A percentile compares a stretch with the other conserved stretches of the same genome.
Conservation (phyloP, 148 eudicot species). For the Vaccinium darrowii region DNA sequence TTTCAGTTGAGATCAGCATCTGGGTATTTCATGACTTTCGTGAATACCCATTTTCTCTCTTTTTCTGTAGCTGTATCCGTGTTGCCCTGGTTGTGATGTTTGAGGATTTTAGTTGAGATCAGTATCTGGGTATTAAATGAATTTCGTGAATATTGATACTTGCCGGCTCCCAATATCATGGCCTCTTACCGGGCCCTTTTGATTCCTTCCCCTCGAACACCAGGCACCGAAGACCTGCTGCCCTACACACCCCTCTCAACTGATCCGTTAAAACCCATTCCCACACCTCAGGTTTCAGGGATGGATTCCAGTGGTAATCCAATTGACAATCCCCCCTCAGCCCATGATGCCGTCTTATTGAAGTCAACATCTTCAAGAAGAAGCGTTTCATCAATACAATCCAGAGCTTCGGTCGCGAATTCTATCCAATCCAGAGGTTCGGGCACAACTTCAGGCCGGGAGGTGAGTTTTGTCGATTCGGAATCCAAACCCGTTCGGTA, state of each 20-base stretch:
- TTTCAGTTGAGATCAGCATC: neutral
- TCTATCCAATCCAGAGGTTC: constrained; percentile 51
- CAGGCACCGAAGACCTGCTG: constrained; percentile 30
- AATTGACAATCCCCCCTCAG: constrained; percentile 31
- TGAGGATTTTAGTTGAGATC: constrained; percentile 21
- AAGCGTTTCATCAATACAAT: constrained; percentile 47
- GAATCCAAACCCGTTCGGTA: constrained; percentile 54
- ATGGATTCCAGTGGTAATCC: constrained; percentile 40
- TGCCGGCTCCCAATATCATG: constrained; percentile 52
- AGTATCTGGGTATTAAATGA: constrained; percentile 33
- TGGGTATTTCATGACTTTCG: neutral
- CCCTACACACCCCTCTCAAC: constrained; percentile 30
- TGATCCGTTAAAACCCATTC: constrained; percentile 33
- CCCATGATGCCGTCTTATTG: constrained; percentile 14
- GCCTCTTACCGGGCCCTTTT: constrained; percentile 43
- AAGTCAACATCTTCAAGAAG: constrained; percentile 52
- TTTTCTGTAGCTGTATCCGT: neutral
- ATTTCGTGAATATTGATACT: constrained; percentile 33
- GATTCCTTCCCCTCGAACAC: constrained; percentile 53
- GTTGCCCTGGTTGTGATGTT: neutral
- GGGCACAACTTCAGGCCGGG: constrained; percentile 47
- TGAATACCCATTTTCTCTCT: neutral
- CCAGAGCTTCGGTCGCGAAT: constrained; percentile 39
- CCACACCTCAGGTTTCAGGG: constrained; percentile 27
- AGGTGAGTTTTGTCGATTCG: constrained; percentile 54